phyloP scores from a whole-genome alignment of 2,329 filamentous ascomycete species.

The Emergomyces pasteurianus region DNA sequence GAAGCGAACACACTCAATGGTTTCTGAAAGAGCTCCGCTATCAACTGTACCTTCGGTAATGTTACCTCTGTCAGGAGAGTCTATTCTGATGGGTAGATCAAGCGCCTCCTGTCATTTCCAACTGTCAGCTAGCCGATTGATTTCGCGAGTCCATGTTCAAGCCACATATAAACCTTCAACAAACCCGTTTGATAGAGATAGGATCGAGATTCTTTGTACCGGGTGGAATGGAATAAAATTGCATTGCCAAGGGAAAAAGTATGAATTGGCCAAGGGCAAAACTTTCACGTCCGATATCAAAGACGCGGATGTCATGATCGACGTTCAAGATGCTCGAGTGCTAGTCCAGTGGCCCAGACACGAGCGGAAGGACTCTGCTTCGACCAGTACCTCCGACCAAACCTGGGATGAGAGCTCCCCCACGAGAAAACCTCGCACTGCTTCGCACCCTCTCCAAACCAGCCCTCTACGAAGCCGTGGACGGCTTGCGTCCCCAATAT shows the following conservation, averaged over 20 bases:
- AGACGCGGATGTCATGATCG: constrained; percentile 80
- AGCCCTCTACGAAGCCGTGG: constrained; percentile 46
- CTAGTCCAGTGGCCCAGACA: constrained; percentile 72
- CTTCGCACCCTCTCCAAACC: constrained; percentile 20
- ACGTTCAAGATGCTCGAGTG: constrained; percentile 86
- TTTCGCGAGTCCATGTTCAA: constrained; percentile 87
- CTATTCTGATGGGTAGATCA: constrained; percentile 78
- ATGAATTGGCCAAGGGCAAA: constrained; percentile 77
- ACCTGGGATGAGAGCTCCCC: constrained; percentile 51
- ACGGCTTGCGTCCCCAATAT: constrained; percentile 62
- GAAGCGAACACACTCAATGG: constrained; percentile 49
- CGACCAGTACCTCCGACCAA: constrained; percentile 49
- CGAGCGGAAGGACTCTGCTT: constrained; percentile 41
- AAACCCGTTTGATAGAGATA: constrained; percentile 56
- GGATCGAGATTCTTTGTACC: constrained; percentile 77
- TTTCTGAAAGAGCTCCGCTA: constrained; percentile 72
- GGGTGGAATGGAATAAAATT: constrained; percentile 95
- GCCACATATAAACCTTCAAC: constrained; percentile 66
- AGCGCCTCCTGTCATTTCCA: constrained; percentile 95
- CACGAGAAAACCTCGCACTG: constrained; percentile 29
- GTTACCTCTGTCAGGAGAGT: constrained; percentile 68
- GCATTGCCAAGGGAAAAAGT: constrained; percentile 78
- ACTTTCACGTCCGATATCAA: constrained; percentile 84
- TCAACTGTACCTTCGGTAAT: constrained; percentile 71
- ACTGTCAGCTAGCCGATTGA: constrained; percentile 78